Base-by-base conservation (phyloP, 345 rosid genomes). In the Rhizophora mangle region DNA sequence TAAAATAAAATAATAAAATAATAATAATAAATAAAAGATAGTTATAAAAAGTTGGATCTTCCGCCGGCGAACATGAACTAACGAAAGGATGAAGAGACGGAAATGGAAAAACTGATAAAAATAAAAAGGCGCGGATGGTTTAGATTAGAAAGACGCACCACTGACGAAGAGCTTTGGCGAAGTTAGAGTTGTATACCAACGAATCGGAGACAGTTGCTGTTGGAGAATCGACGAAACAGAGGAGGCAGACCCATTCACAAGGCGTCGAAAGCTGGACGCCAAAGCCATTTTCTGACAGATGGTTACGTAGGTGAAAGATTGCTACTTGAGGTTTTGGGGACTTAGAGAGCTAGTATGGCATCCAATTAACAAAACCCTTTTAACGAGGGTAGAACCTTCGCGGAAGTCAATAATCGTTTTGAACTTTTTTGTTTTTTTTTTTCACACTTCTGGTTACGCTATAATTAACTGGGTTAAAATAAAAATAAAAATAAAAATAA, bases 91-190 rank as follows among this genome's bases (percentile, higher is more conserved):
- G 30, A 29, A 32, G 19, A 21, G 6, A 37, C 0, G 19, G 11
- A 29, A 62, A 57, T 0, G n/a, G 10, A 10, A 30, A 49, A 26
- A 22, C 1, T 18, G 39, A 13, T 0, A 7, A 34, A 34, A 34
- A 34, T 4, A 26, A 36, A 4, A 39, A 58, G 6, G 32, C n/a
- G 6, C 19, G 30, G 32, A 60, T 11, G 49, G 66, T 7, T 24
- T 22, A 16, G 10, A 21, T 1, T 1, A 34, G 37, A 9, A 21
- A 63, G 53, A 36, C 63, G 19, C 81, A 90, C 96, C 96, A 74
- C 91, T 88, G 57, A 93, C 68, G 83, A 90, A 90, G 78, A 93
- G 93, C 82, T 82, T 88, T 19, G 96, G 96, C 39, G 89, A 83
- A 37, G 96, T 86, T 52, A 90, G 93, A 54, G 93, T 87, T 4